Percentiles rank a stretch among this genome's conserved stretches.
Evolutionary conservation across 768 basidiomycete species (phyloP).

Genomic region (Termitomyces bulborhizus): DNA sequence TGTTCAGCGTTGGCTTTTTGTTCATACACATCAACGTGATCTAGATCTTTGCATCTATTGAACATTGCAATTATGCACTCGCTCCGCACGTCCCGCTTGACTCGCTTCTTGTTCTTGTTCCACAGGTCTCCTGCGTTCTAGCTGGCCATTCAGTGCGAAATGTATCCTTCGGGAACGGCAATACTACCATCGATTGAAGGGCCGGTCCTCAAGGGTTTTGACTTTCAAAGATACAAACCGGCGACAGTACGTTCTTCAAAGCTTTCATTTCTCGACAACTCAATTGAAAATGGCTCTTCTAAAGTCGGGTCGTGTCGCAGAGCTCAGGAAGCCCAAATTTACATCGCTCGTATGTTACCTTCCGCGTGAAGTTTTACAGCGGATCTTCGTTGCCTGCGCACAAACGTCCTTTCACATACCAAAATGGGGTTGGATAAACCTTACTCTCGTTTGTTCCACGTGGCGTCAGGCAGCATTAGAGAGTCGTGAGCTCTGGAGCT

Average conservation of each 20-base stretch:
- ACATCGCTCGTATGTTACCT: constrained; percentile 13
- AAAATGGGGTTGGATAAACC: constrained; percentile 28
- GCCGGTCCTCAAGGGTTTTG: neutral
- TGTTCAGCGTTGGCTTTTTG: neutral
- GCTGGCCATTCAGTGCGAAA: neutral
- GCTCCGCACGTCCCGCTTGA: neutral
- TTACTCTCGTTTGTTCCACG: constrained; percentile 30
- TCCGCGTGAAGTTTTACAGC: constrained; percentile 22
- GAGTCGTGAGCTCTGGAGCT: constrained; percentile 28
- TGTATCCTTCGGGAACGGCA: neutral
- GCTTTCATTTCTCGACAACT: neutral
- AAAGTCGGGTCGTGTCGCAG: constrained; percentile 11
- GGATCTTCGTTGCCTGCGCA: constrained; percentile 25
- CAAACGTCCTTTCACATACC: constrained; percentile 12
- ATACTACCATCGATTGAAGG: neutral
- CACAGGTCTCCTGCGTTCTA: neutral
- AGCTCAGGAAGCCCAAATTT: constrained; percentile 12
- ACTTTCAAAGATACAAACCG: neutral
- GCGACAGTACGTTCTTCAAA: neutral
- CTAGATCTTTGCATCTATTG: neutral
- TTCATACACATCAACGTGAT: neutral
- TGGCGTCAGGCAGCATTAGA: constrained; percentile 29
- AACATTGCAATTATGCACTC: neutral
- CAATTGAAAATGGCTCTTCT: neutral
- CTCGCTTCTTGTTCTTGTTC: neutral